A percentile compares a stretch with the other conserved stretches of the same genome.
Conservation (phyloP, 352 stramenopile species). For the Pythium volutum region DNA sequence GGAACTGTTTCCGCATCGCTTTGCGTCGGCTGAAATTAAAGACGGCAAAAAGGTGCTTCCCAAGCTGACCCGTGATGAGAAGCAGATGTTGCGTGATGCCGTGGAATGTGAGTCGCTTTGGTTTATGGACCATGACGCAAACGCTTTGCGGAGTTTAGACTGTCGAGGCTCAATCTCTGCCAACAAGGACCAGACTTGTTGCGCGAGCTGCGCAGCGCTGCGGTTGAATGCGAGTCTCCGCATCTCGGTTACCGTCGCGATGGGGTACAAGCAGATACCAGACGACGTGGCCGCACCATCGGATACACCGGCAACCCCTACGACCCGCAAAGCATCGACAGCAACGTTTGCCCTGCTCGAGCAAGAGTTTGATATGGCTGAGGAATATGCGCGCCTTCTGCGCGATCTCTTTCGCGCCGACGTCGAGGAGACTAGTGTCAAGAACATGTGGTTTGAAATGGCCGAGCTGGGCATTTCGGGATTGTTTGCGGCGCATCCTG, state of each 20-base stretch:
- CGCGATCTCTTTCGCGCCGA: slow-evolving; percentile 22
- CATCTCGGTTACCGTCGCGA: slow-evolving; percentile 22
- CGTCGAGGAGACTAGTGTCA: slow-evolving; percentile 25
- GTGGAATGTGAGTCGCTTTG: slow-evolving; percentile 69
- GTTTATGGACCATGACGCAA: slow-evolving; percentile 80
- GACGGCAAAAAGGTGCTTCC: slow-evolving; percentile 18
- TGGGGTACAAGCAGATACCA: not conserved
- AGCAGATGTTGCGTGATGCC: slow-evolving; percentile 66
- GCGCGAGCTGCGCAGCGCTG: slow-evolving; percentile 43
- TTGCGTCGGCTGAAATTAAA: slow-evolving; percentile 10
- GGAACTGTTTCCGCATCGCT: slow-evolving; percentile 71
- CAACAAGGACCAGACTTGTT: slow-evolving; percentile 39
- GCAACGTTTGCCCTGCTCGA: slow-evolving; percentile 16
- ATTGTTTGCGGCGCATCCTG: slow-evolving; percentile 57
- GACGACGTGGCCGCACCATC: not conserved
- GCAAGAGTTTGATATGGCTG: slow-evolving; percentile 22
- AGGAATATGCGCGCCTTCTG: slow-evolving; percentile 19
- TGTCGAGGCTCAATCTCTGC: slow-evolving; percentile 50
- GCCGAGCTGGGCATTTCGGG: slow-evolving; percentile 64
- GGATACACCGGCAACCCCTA: not conserved
- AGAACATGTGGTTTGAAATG: slow-evolving; percentile 36
- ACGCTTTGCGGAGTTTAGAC: slow-evolving; percentile 64
- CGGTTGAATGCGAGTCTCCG: slow-evolving; percentile 52
- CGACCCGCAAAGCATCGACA: not conserved
- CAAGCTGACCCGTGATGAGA: slow-evolving; percentile 30